Base-by-base conservation (phyloP, 1,284 basidiomycete species). In the Ceraceosorus guamensis region DNA sequence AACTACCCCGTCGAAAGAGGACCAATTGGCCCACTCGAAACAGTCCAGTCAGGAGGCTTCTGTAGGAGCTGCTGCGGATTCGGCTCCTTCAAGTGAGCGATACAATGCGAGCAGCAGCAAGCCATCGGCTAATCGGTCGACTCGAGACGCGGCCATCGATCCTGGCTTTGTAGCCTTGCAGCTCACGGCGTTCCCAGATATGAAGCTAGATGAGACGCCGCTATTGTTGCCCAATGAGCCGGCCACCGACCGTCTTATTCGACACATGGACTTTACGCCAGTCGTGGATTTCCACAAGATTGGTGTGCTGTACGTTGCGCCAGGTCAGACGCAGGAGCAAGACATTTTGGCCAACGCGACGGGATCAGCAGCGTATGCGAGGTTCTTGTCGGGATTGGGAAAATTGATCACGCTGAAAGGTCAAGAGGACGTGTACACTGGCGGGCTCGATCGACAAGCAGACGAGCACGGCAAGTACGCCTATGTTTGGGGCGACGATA, bases 401-500 rank as follows among this genome's bases (percentile, higher is more conserved):
- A 81, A 88, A 45, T 80, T 98, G 50, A 88, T 97, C 75, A 84
- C 88, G 60, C 81, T 97, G n/a, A 86, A 89, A 33, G 90, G 88
- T 5, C 76, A 76, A 57, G 63, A 70, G 50, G 91, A 96, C 72
- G 85, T 97, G n/a, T 96, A 93, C 77, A 88, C 87, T 3, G 93
- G 92, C 32, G 91, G 91, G 2, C 81, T 98, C 34, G 87, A 93
- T 75, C 84, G 87, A 5, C 85, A 88, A 63, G 85, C 87, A 67
- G 91, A 97, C 75, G 90, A 97, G 50, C 74, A 76, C 50, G 74
- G 74, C 44, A 73, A 72, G 60, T 71, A 73, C 44, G 73, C 73
- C 11, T 98, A 98, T 71, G 91, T 92, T 0, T 98, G 93, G 92
- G 92, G 91, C 87, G 91, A 99, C 77, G 91, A 96, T 71, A 92